Base-by-base conservation (phyloP, 2,329 filamentous ascomycete species). In the Colletotrichum tanaceti region DNA sequence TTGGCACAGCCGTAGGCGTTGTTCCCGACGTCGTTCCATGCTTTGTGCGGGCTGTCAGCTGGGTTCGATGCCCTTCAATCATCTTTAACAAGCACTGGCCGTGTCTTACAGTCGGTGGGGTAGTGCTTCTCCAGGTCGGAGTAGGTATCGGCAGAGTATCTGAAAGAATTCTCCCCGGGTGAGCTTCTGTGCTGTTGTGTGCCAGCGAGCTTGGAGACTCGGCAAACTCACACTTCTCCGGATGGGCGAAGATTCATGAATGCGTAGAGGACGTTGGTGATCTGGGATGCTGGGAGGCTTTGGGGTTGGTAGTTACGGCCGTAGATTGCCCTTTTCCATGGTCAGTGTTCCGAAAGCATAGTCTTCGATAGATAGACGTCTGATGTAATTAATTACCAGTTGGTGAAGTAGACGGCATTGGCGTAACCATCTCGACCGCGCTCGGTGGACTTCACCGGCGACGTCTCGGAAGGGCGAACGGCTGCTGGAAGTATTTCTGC, bases 1-100 rank as follows among this genome's bases (percentile, higher is more conserved):
- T 94, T 94, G 71, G 93, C 79, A 74, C 89, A 91, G 50, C 93
- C 93, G 73, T 93, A 94, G 57, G 89, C 87, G 74, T 95, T 93
- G 5, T 50, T 68, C 2, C 65, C 65, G 20, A 68, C 49, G 5
- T 68, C 65, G 10, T 65, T 68, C 65, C 65, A 68, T 5, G 65
- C 65, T 68, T 4, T 18, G 3, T 5, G 46, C 16, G 6, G 4
- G 9, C 1, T 22, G 22, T 62, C 4, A 66, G 63, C 20, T n/a
- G n/a, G 5, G 16, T 22, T 4, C 1, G 10, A 14, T 1, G 5
- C 4, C 28, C 28, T 32, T 2, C 10, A 2, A 2, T 32, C 7
- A 1, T 9, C 2, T 2, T 3, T 4, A 10, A 5, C 11, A 3
- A 3, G 16, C 16, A 4, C 10, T 5, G n/a, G n/a, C 3, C n/a